Evolutionary conservation across 192 early-diverging fungal genomes (phyloP).

Genomic region (Diversispora epigaea): DNA sequence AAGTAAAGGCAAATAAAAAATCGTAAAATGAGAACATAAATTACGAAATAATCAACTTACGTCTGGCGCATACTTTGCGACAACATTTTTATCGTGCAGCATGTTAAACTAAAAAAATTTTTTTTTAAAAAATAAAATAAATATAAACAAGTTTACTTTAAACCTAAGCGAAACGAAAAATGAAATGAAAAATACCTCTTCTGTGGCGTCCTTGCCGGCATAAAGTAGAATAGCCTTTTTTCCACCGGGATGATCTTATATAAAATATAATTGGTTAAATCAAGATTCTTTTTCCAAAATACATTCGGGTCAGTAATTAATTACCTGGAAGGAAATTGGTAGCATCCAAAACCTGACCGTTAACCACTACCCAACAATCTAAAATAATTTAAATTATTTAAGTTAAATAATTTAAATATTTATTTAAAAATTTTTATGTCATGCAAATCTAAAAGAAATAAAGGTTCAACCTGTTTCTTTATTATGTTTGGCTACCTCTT

Average conservation of each 20-base stretch:
- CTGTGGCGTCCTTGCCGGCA: conserved; percentile 82
- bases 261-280: background rate
- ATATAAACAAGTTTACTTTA: background rate
- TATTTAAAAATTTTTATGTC: background rate
- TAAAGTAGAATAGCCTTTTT: conserved; percentile 84
- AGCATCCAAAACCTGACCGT: conserved; percentile 75
- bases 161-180: background rate
- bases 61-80: too few relatives aligned
- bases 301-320: background rate
- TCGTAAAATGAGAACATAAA: too few relatives aligned
- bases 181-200: conserved; percentile 55
- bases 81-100: too few relatives aligned
- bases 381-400: background rate
- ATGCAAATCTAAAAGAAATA: background rate
- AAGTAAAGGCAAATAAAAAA: too few relatives aligned
- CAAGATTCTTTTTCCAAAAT: background rate
- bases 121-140: too few relatives aligned
- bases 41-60: too few relatives aligned
- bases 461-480: conserved; percentile 65
- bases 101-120: too few relatives aligned
- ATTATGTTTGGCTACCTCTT: conserved; percentile 69
- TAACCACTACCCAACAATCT: conserved; percentile 60
- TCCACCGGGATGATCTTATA: conserved; percentile 74
- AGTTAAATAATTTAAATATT: background rate
- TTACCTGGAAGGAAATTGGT: conserved; percentile 65